These are phyloP conservation scores for Antitrichia curtipendula DNA, from an alignment of 225 moss, liverwort and hornwort species.

Conservation along the genomic window DNA sequence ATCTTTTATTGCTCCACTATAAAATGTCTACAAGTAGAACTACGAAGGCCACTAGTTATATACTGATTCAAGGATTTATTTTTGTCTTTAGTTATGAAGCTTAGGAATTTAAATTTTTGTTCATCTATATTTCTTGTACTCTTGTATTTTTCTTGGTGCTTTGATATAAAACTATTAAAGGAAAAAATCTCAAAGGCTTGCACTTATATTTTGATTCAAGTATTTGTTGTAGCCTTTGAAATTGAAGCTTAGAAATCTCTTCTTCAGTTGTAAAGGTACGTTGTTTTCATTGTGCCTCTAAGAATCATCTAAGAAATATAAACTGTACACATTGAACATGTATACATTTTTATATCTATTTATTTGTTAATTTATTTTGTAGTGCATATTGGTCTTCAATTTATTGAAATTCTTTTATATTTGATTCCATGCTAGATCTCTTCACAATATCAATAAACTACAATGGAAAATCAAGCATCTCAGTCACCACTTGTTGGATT, in stretches of 20 bases:
- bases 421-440: not conserved
- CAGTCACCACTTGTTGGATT: accelerated
- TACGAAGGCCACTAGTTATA: accelerated
- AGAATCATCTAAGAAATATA: no score
- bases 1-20: no score
- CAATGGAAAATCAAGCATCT: no score
- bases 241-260: no score
- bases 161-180: not conserved
- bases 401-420: not conserved
- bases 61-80: not conserved
- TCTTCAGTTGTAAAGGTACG: no score
- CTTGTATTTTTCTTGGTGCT: not conserved
- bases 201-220: not conserved
- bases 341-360: not conserved
- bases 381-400: not conserved
- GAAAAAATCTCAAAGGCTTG: not conserved
- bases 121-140: not conserved
- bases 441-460: not conserved
- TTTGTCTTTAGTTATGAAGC: not conserved
- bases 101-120: not conserved
- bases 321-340: no score
- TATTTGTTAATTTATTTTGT: not conserved
- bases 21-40: accelerated
- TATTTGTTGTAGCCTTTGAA: no score
- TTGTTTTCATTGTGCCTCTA: no score